These are phyloP conservation scores for Fraxinus americana DNA, from an alignment of 257 asterid species.

Conservation along the genomic window DNA sequence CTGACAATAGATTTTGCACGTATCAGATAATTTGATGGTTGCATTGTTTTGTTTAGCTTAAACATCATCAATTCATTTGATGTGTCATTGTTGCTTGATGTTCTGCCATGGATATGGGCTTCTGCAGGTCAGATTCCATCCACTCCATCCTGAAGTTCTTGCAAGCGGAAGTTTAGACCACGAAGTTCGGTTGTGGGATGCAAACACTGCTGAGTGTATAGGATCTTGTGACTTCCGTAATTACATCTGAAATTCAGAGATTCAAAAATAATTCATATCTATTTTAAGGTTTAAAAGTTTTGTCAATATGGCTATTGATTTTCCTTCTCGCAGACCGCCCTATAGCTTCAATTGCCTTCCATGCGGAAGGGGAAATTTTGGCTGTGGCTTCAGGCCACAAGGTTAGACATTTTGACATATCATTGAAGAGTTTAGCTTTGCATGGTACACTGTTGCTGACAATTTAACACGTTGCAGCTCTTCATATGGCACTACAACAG, in stretches of 20 bases:
- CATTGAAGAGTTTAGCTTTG: conserved; percentile 22
- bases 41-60: conserved; percentile 27
- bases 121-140: conserved; percentile 95
- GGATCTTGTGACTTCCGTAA: conserved; percentile 94
- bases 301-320: conserved; percentile 20
- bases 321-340: conserved; percentile 74
- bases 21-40: conserved; percentile 8
- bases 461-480: conserved; percentile 58
- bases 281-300: conserved; percentile 13
- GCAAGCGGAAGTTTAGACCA: conserved; percentile 99
- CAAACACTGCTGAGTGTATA: conserved; percentile 83
- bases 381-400: conserved; percentile 99
- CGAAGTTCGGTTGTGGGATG: conserved; percentile 96
- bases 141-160: conserved; percentile 74
- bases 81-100: conserved; percentile 22
- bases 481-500: conserved; percentile 90
- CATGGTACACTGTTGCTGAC: conserved; percentile 29
- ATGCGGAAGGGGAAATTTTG: conserved; percentile 89
- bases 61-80: not conserved
- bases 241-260: conserved; percentile 27
- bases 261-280: not conserved
- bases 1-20: not conserved
- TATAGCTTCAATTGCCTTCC: conserved; percentile 97
- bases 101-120: conserved; percentile 31
- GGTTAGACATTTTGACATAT: conserved; percentile 53